Evolutionary conservation across 495 filamentous ascomycete species (phyloP).

Genomic region (Talaromyces liani): DNA sequence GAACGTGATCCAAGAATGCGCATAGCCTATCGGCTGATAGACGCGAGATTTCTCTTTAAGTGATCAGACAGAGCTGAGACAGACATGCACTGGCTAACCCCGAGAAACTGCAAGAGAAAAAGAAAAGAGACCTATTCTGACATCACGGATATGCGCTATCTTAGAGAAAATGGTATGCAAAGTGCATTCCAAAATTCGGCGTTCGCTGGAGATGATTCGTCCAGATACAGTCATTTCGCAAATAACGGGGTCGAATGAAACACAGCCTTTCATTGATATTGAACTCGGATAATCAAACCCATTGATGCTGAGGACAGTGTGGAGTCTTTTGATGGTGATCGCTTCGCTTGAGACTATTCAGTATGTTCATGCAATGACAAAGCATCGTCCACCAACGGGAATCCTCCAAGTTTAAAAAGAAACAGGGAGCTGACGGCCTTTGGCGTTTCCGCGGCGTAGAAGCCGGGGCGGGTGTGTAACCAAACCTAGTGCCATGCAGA

Average conservation of each 20-base stretch:
- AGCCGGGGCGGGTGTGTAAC: background rate
- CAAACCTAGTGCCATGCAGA: background rate
- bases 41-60: background rate
- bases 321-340: background rate
- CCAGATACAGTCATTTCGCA: background rate
- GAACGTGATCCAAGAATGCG: background rate
- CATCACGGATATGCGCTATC: background rate
- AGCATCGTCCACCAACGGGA: background rate
- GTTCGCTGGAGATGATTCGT: background rate
- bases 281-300: background rate
- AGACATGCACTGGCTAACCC: background rate
- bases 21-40: background rate
- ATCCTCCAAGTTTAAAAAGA: background rate
- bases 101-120: background rate
- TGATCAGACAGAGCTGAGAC: background rate
- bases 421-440: background rate
- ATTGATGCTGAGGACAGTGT: background rate
- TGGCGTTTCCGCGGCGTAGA: background rate
- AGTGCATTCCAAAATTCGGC: background rate
- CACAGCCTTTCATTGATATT: background rate
- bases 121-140: background rate
- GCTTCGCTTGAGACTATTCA: background rate
- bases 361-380: background rate
- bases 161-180: background rate
- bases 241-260: background rate